phyloP scores from a whole-genome alignment of 495 filamentous ascomycete genomes.

The Lasiosphaeria hispida region DNA sequence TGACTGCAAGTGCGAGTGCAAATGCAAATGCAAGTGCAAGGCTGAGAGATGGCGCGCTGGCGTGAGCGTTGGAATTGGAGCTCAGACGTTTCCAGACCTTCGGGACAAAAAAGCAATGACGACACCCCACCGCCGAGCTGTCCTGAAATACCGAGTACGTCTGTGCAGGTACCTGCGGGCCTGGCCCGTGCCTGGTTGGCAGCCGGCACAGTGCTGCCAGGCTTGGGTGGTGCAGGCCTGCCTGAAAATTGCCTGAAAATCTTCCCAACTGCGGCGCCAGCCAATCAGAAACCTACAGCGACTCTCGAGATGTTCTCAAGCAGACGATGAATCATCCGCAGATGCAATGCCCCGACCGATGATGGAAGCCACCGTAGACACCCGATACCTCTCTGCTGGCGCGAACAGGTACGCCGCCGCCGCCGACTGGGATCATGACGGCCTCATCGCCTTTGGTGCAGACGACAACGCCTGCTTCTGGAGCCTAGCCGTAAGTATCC shows the following conservation, averaged over 20 bases:
- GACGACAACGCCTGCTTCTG: constrained; percentile 87
- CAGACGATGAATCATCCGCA: background rate
- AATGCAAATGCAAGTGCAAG: too few species aligned
- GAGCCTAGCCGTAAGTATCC: constrained; percentile 68
- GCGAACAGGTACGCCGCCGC: constrained; percentile 87
- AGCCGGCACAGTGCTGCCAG: background rate
- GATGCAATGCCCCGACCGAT: constrained; percentile 15
- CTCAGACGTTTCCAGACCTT: background rate
- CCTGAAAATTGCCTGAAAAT: constrained; percentile 5
- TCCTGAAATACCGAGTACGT: too few species aligned
- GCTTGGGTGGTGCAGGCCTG: background rate
- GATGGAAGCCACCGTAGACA: constrained; percentile 20
- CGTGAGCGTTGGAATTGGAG: background rate
- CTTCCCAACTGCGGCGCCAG: background rate
- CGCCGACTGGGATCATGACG: constrained; percentile 80
- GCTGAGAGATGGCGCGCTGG: too few species aligned
- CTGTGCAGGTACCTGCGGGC: background rate
- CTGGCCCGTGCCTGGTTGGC: background rate
- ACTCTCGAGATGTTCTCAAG: constrained; percentile 8
- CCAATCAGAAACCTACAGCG: constrained; percentile 8
- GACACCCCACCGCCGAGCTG: background rate
- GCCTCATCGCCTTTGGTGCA: constrained; percentile 83
- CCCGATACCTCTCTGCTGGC: constrained; percentile 75
- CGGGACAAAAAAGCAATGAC: background rate
- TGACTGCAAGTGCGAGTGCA: too few species aligned